Conservation (phyloP, 345 rosid species). For the Corchorus capsularis region DNA sequence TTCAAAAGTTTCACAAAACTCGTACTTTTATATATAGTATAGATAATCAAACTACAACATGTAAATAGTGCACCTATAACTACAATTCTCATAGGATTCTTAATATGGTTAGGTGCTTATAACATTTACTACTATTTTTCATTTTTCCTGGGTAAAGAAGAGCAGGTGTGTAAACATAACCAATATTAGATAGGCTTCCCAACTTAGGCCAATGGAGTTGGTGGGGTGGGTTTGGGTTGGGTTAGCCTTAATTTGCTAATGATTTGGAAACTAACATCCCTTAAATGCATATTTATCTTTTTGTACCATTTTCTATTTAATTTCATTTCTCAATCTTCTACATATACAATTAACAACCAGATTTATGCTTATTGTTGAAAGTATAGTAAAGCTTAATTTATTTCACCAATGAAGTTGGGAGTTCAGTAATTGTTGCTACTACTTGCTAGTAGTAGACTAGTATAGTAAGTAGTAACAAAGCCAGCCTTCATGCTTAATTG, state of each 20-base stretch:
- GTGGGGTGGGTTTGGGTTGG: background rate
- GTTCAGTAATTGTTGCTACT: background rate
- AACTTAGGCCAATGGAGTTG: background rate
- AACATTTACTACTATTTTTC: background rate
- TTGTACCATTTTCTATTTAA: background rate
- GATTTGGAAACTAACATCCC: background rate
- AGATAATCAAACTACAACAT: too few relatives aligned
- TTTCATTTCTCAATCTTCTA: background rate
- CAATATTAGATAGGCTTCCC: background rate
- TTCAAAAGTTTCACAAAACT: too few relatives aligned
- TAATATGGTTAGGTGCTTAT: background rate
- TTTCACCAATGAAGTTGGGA: background rate
- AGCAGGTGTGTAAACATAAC: background rate
- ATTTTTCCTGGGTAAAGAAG: background rate
- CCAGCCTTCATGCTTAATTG: background rate
- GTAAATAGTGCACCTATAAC: background rate
- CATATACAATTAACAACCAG: background rate
- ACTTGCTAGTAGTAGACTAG: too few relatives aligned
- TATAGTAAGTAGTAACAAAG: too few relatives aligned
- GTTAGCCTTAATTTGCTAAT: background rate
- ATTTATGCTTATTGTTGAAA: too few relatives aligned
- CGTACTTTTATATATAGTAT: too few relatives aligned
- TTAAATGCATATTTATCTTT: too few relatives aligned
- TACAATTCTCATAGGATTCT: background rate
- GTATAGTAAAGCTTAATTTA: background rate